Evolutionary conservation across 805 yeast species (phyloP).

Genomic region (Saccharomycopsis babjevae): DNA sequence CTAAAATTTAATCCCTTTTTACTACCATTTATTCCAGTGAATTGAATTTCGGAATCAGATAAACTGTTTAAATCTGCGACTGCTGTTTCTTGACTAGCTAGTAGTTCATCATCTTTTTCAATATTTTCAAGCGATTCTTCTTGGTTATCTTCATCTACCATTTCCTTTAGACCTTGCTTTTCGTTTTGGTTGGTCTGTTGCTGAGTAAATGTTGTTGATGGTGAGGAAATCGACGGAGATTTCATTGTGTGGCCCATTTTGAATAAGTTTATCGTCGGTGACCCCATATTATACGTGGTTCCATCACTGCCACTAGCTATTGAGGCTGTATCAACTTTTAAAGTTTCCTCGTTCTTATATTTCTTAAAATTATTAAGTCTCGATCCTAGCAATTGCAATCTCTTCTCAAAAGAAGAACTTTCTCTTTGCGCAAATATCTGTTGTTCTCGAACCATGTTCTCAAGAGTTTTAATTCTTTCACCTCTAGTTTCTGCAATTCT

Average conservation of each 20-base stretch:
- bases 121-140: not conserved
- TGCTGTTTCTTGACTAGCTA: not conserved
- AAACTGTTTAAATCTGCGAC: not conserved
- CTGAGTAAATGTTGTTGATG: not conserved
- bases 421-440: conserved; percentile 39
- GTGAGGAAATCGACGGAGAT: not conserved
- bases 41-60: not conserved
- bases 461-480: conserved; percentile 45
- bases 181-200: not conserved
- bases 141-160: not conserved
- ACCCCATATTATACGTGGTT: not conserved
- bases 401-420: conserved; percentile 38
- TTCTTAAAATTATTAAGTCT: conserved; percentile 23
- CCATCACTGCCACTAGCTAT: not conserved
- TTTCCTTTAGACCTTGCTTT: not conserved
- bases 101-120: not conserved
- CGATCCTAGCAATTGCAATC: conserved; percentile 25
- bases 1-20: conserved; percentile 40
- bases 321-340: not conserved
- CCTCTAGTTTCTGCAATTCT: conserved; percentile 49
- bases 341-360: conserved; percentile 3
- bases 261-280: not conserved
- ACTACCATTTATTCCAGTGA: conserved; percentile 1
- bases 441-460: conserved; percentile 39
- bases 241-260: not conserved